Percentiles rank a stretch among this genome's conserved stretches.
These are phyloP conservation scores for Aspergillus cavernicola DNA, from an alignment of 495 filamentous ascomycete species.

Conservation along the genomic window DNA sequence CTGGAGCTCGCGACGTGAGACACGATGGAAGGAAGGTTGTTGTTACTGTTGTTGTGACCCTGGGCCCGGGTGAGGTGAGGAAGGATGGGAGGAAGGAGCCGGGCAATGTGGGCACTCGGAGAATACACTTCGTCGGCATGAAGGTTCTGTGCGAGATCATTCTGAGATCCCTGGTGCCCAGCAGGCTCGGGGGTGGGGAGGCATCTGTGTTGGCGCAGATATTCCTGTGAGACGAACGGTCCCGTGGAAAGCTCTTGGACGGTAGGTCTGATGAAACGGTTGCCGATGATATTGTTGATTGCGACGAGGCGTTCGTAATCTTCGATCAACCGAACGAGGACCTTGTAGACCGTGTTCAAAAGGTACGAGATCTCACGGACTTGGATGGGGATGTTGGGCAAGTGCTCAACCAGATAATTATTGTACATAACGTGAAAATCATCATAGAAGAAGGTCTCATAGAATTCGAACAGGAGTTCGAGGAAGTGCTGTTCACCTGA, in stretches of 20 bases:
- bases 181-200: too few relatives aligned
- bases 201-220: neutral
- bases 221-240: constrained; percentile 13
- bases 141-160: too few relatives aligned
- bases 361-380: constrained; percentile 5
- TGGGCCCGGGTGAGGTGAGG: too few relatives aligned
- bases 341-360: constrained; percentile 20
- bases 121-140: too few relatives aligned
- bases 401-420: neutral
- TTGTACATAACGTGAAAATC: constrained; percentile 16
- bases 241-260: constrained; percentile 11
- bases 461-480: constrained; percentile 22
- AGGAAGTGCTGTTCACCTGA: constrained; percentile 24
- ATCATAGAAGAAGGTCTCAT: constrained; percentile 28
- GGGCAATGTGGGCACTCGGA: too few relatives aligned
- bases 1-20: too few relatives aligned
- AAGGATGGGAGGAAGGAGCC: too few relatives aligned
- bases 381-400: constrained; percentile 6
- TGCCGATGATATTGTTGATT: constrained; percentile 9
- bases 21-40: too few relatives aligned
- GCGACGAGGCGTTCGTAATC: constrained; percentile 16
- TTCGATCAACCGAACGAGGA: constrained; percentile 18
- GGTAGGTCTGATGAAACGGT: constrained; percentile 16
- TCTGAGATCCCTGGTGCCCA: too few relatives aligned
- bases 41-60: too few relatives aligned